Evolutionary conservation across 73 alveolate genomes (phyloP), one percentile per base, ranked within the genome.

Genomic region (Paramecium caudatum): DNA sequence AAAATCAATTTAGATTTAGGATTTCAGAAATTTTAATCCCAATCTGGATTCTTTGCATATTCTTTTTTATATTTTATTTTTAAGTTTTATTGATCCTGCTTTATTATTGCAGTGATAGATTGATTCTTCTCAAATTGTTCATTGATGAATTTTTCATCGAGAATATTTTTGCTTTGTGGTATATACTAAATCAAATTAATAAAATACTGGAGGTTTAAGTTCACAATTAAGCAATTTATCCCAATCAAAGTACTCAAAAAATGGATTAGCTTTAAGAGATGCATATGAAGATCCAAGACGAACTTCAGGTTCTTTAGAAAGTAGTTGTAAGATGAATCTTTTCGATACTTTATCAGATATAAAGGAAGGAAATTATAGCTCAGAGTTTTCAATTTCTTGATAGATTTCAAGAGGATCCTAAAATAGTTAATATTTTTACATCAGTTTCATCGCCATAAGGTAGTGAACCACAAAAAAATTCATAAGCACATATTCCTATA

Each of bases 401-500:
- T 91, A 94, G 0, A 94, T 90, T 63, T 90, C 94, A 30, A 82
- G 48, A 7, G 97, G 96, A 32, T 94, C 97, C 87, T 94, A 39
- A 19, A 10, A 15, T 34, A 34, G 30, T 25, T 33, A 68, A 1
- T 10, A 13, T 6, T 5, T 3, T 91, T 46, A 82, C 97, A 36
- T 86, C 93, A 6, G 65, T 34, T 6, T 92, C 91, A 33, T 94
- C 96, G 10, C 95, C 97, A 46, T 91, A 94, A 39, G 97, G 97
- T 27, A 92, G 30, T 10, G 65, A 36, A 34, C 97, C 97, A 62
- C 97, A 94, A 33, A 94, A 41, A 45, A 94, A 92, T 82, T 94
- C 97, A 88, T 94, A 94, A 17, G 91, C 39, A 30, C 94, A 90
- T 43, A 92, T 47, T 19, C 95, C 97, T 10, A 94, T 87, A 32